Evolutionary conservation across 148 eudicot genomes (phyloP), one percentile per base, ranked within the genome.

Genomic region (Polygonum maritimum): DNA sequence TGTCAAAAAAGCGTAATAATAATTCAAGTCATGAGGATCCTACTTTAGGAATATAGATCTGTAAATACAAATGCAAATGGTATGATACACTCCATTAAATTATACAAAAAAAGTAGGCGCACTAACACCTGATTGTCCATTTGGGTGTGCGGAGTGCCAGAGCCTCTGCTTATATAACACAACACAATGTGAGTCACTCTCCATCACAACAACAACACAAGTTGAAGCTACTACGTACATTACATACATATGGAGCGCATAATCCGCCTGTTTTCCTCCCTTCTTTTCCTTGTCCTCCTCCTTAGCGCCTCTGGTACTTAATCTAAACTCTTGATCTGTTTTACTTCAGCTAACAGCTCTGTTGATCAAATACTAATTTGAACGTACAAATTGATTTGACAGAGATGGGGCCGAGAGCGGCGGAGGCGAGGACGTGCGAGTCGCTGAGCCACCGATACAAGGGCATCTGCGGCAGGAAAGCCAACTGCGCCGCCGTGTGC

Each of bases 351-450:
- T 16, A 0, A 38, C 39, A 69, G 4, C 14, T 36, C 12, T 33
- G 19, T 19, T 69, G 7, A 39, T 69, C 16, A 16, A 8, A 71
- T 1, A 40, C 26, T 45, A 16, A 73, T 21, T 12, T 13, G 12
- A 18, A 49, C 31, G 2, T 2, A 36, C 47, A 3, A 44, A 18
- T 18, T 7, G 18, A 54, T 54, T 11, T 12, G 65, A 33, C 35
- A 81, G 79, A 57, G n/a, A 31, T 63, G 74, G 77, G 77, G 11
- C 49, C 58, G 14, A 48, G 21, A 80, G 76, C 39, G 54, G 84
- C 73, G 16, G 87, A 84, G 74, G 89, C 74, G 1, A 80, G 87
- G 65, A 82, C 80, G 26, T 84, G 89, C 65, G 83, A 84, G 76
- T 80, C 87, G 0, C 76, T 33, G 74, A 86, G 89, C 76, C 84